Evolutionary conservation across 1,284 basidiomycete species (phyloP), one percentile per base, ranked within the genome.

Genomic region (Papiliotrema laurentii): DNA sequence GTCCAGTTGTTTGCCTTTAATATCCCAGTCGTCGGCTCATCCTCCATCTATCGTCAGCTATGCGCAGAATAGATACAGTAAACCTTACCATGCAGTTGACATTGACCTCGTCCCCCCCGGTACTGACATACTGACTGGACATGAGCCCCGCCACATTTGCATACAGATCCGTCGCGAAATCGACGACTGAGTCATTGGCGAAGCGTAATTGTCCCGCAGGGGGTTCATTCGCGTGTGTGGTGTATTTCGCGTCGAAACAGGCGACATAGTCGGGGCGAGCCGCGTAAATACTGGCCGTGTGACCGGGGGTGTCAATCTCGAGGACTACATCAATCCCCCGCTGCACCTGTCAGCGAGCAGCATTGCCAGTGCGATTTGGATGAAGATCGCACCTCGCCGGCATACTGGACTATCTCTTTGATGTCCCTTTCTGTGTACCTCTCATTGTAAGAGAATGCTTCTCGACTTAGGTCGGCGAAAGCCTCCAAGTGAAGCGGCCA

Each of bases 51-150:
- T 3, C 54, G 63, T 38, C 22, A n/a, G 31, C 22, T n/a, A 24
- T 31, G 40, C 33, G 18, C 41, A 44, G 45, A 25, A 27, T 18
- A 22, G 25, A 9, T 14, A 11, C 21, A 22, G 18, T 3, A 26
- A 7, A 4, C 51, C 60, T 36, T 37, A 74, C 72, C 64, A 87
- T 90, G 71, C 87, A 89, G 36, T 77, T 76, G 9, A 68, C 63
- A 63, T 89, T 89, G 54, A 91, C 68, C 70, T 92, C 89, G 64
- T 92, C 89, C 0, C 89, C 89, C 2, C 89, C 89, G 0, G 86
- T 86, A 56, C 81, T 82, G 66, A 92, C 82, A 51, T 86, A 77
- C 22, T 68, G 76, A 16, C 83, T 50, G 18, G 30, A 28, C 3
- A 50, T 41, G 14, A 66, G 55, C 1, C 44, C 36, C 3, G 49